These are phyloP conservation scores for Alternaria longipes DNA, from an alignment of 2,329 filamentous ascomycete genomes.

Conservation along the genomic window DNA sequence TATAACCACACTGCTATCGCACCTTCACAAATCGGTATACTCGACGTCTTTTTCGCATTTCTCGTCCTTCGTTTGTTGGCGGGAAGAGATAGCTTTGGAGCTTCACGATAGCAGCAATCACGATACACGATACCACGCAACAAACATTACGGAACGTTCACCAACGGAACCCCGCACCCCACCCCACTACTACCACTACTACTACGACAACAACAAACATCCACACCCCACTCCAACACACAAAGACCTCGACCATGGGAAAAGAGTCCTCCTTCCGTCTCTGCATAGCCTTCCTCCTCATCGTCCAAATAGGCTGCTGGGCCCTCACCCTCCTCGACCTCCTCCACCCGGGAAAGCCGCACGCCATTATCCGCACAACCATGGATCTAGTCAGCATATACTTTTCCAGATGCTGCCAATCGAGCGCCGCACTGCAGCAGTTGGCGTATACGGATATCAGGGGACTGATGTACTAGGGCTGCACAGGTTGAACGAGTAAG, in stretches of 20 bases:
- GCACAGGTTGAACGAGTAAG: not conserved
- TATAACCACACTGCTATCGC: not conserved
- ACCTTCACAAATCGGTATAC: not conserved
- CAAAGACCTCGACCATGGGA: slow-evolving; percentile 27
- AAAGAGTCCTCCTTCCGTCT: slow-evolving; percentile 41
- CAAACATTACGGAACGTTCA: not conserved
- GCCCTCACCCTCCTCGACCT: slow-evolving; percentile 43
- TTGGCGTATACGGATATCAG: slow-evolving; percentile 28
- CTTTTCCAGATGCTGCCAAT: slow-evolving; percentile 17
- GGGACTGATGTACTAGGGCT: slow-evolving; percentile 10
- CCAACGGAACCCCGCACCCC: not conserved
- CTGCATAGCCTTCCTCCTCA: slow-evolving; percentile 42
- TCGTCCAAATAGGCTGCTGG: slow-evolving; percentile 45
- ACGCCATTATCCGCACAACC: slow-evolving; percentile 31
- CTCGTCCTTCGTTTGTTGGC: not conserved
- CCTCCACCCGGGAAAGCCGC: slow-evolving; percentile 40
- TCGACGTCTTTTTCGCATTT: not conserved
- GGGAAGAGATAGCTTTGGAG: not conserved
- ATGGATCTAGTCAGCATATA: slow-evolving; percentile 24
- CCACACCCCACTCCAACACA: not conserved
- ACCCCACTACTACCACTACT: not conserved
- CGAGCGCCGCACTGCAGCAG: slow-evolving; percentile 23
- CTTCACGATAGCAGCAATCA: not conserved
- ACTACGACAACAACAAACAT: not conserved
- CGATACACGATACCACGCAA: not conserved